phyloP scores from a whole-genome alignment of 192 early-diverging fungal genomes.

The Podila verticillata region DNA sequence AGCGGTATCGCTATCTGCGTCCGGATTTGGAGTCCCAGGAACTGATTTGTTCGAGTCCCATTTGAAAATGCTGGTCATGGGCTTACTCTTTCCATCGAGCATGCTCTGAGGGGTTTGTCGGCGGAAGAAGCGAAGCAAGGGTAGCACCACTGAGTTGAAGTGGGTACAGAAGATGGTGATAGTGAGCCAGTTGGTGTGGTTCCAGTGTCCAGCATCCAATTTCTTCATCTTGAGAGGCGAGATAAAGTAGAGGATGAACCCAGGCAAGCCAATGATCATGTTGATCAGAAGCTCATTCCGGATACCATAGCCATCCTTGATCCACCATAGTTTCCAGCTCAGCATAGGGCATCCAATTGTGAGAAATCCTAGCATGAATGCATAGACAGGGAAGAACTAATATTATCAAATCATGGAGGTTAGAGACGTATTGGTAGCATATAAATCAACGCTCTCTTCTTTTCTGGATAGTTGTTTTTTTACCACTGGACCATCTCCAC shows the following conservation, averaged over 20 bases:
- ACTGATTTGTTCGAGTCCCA: constrained; percentile 25
- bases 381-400: constrained; percentile 47
- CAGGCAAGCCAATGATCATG: constrained; percentile 38
- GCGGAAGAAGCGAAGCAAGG: constrained; percentile 32
- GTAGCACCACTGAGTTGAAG: constrained; percentile 38
- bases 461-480: neutral
- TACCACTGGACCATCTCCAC: constrained; percentile 46
- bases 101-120: constrained; percentile 29
- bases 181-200: constrained; percentile 45
- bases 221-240: constrained; percentile 34
- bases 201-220: constrained; percentile 39
- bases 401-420: neutral
- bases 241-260: constrained; percentile 41
- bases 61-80: constrained; percentile 23
- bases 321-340: constrained; percentile 41
- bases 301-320: constrained; percentile 51
- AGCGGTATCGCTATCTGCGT: constrained; percentile 19
- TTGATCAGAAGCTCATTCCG: constrained; percentile 42
- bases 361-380: constrained; percentile 33
- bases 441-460: neutral
- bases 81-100: neutral
- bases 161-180: constrained; percentile 34
- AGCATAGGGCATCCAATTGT: constrained; percentile 30
- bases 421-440: neutral
- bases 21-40: constrained; percentile 10